Percentiles rank a stretch among this genome's conserved stretches.
Evolutionary conservation across 129 eudicot genomes (phyloP).

Genomic region (Lonicera japonica): DNA sequence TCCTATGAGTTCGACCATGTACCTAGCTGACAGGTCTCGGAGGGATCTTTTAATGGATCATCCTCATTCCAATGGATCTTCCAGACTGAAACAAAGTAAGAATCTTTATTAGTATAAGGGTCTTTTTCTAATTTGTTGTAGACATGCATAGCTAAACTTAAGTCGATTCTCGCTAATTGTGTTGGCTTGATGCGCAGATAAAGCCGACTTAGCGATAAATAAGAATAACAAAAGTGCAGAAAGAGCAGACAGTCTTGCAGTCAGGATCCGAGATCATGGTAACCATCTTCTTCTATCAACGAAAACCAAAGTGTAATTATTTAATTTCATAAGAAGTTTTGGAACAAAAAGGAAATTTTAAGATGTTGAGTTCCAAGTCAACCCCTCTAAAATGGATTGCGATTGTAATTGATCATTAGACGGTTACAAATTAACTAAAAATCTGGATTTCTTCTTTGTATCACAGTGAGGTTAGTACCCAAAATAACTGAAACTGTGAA

Average conservation of each 20-base stretch:
- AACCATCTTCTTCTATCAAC: not conserved
- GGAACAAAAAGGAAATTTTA: not conserved
- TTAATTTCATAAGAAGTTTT: not conserved
- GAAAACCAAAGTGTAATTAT: not conserved
- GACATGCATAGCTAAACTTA: not conserved
- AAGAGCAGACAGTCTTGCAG: constrained; percentile 1
- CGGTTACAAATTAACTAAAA: too few species aligned
- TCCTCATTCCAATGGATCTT: not conserved
- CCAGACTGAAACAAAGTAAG: not conserved
- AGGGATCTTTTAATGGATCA: too few species aligned
- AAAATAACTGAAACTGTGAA: too few species aligned
- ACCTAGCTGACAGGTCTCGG: not conserved
- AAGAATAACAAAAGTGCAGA: not conserved
- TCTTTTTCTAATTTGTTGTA: not conserved
- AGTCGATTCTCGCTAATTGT: not conserved
- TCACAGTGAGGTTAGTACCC: constrained; percentile 31
- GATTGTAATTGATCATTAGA: too few species aligned
- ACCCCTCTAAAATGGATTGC: too few species aligned
- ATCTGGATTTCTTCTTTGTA: too few species aligned
- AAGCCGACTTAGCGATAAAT: not conserved
- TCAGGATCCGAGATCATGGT: constrained; percentile 6
- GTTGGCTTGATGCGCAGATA: not conserved
- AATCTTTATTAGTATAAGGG: not conserved
- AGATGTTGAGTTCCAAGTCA: not conserved
- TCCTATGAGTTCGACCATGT: not conserved